Conservation (phyloP, 2,329 filamentous ascomycete genomes). For the Acephala macrosclerotiorum region DNA sequence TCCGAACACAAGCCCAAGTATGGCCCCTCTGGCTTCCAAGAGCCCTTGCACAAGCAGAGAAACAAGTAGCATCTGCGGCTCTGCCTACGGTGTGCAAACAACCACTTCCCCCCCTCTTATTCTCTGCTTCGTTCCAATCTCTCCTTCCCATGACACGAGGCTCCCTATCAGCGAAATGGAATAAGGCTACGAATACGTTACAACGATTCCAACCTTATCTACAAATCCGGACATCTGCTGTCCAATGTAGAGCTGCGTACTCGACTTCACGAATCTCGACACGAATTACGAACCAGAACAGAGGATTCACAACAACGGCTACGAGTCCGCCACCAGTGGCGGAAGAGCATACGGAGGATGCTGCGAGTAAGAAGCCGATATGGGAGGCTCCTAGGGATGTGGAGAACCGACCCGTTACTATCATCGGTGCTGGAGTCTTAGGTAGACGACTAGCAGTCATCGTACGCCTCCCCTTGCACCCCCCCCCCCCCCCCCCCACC, state of each 20-base stretch:
- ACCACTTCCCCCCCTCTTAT: slow-evolving; percentile 20
- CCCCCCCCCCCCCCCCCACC: background rate
- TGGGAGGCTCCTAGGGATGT: slow-evolving; percentile 24
- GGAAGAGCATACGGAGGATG: background rate
- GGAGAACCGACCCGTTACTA: slow-evolving; percentile 43
- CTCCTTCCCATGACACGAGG: background rate
- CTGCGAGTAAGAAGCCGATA: background rate
- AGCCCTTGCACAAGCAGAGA: slow-evolving; percentile 25
- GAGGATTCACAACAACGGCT: background rate
- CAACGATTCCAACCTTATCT: background rate
- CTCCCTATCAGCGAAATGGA: slow-evolving; percentile 3
- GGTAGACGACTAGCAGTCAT: slow-evolving; percentile 50
- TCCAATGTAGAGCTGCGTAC: slow-evolving; percentile 2
- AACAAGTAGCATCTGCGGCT: slow-evolving; percentile 7
- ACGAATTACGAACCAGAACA: background rate
- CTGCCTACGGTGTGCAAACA: slow-evolving; percentile 1
- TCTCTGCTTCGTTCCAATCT: slow-evolving; percentile 24
- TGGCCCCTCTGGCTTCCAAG: slow-evolving; percentile 31
- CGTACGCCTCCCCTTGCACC: background rate
- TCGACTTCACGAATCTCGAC: background rate
- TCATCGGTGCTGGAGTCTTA: slow-evolving; percentile 52
- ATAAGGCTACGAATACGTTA: background rate
- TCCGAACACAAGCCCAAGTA: slow-evolving; percentile 23
- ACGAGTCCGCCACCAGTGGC: slow-evolving; percentile 1
- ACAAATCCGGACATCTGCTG: background rate